phyloP scores from a whole-genome alignment of 495 filamentous ascomycete species.

The Antarctomyces pellizariae region DNA sequence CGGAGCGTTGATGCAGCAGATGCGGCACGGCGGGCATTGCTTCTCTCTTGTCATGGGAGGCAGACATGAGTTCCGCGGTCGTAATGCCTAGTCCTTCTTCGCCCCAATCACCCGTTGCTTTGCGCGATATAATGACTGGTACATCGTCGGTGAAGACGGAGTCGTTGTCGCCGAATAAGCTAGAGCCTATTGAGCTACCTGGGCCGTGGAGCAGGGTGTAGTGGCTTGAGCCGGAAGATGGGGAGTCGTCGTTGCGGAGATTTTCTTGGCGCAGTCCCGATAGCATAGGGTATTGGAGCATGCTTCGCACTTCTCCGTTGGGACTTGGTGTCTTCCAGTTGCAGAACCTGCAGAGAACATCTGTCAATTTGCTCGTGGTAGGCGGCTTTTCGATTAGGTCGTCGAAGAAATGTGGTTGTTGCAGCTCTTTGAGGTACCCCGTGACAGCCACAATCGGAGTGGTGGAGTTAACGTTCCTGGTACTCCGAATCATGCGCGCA shows the following conservation, averaged over 20 bases:
- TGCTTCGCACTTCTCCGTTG: constrained; percentile 13
- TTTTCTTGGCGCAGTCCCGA: constrained; percentile 38
- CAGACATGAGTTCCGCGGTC: constrained; percentile 18
- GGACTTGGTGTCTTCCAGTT: constrained; percentile 68
- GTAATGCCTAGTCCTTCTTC: constrained; percentile 49
- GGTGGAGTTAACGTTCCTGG: constrained; percentile 77
- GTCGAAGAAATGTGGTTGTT: constrained; percentile 84
- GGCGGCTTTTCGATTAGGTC: constrained; percentile 88
- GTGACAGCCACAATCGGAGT: constrained; percentile 96
- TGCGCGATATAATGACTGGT: constrained; percentile 48
- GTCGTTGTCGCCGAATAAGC: constrained; percentile 66
- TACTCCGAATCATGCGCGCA: constrained; percentile 89
- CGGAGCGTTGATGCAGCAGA: constrained; percentile 38
- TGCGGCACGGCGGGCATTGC: constrained; percentile 23
- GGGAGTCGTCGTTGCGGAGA: constrained; percentile 48
- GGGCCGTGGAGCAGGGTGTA: constrained; percentile 35
- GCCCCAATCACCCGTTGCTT: constrained; percentile 47
- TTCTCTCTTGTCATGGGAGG: constrained; percentile 12
- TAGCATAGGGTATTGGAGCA: constrained; percentile 29
- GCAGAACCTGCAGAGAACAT: constrained; percentile 65
- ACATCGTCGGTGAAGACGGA: constrained; percentile 57
- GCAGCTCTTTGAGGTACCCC: constrained; percentile 87
- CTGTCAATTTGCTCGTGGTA: constrained; percentile 65
- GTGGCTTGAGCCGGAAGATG: constrained; percentile 57
- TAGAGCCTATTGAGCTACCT: constrained; percentile 61